These are phyloP conservation scores for Hypoxylon sp. DNA, from an alignment of 2,329 filamentous ascomycete species.

Conservation along the genomic window DNA sequence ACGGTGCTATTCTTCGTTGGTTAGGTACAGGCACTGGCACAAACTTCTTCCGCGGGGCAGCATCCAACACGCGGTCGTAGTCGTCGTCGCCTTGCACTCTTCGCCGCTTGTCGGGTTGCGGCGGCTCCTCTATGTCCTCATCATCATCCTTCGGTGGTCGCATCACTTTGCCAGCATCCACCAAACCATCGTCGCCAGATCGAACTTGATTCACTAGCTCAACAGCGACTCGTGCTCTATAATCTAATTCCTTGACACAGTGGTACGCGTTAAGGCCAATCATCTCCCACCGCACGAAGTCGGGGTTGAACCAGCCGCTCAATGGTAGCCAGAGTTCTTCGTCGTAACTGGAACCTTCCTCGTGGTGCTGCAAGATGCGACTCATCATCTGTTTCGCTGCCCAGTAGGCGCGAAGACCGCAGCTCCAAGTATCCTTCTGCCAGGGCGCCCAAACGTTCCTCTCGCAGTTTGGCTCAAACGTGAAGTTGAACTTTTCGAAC, in stretches of 20 bases:
- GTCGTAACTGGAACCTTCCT: background rate
- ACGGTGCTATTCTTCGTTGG: slow-evolving; percentile 8
- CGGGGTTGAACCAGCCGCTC: slow-evolving; percentile 46
- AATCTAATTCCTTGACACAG: slow-evolving; percentile 42
- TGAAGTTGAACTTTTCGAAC: slow-evolving; percentile 17
- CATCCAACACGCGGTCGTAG: too few relatives aligned
- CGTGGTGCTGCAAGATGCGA: slow-evolving; percentile 37
- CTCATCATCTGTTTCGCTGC: slow-evolving; percentile 44
- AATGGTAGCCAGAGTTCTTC: slow-evolving; percentile 40
- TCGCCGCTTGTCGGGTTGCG: background rate
- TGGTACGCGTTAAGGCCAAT: slow-evolving; percentile 43
- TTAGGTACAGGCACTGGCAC: background rate
- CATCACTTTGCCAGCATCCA: slow-evolving; percentile 19
- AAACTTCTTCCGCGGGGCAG: too few relatives aligned
- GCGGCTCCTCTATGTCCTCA: background rate
- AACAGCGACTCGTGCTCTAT: slow-evolving; percentile 45
- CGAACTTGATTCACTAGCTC: slow-evolving; percentile 40
- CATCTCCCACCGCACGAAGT: slow-evolving; percentile 50
- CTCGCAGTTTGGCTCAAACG: slow-evolving; percentile 1
- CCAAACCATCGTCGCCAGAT: background rate
- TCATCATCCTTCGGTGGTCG: slow-evolving; percentile 10
- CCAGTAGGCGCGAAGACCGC: slow-evolving; percentile 48
- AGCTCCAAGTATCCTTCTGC: slow-evolving; percentile 42
- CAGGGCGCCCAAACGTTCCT: slow-evolving; percentile 34
- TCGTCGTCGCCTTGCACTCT: background rate